Evolutionary conservation across 2,329 filamentous ascomycete genomes (phyloP), one percentile per base, ranked within the genome.

Genomic region (Exophiala sideris): DNA sequence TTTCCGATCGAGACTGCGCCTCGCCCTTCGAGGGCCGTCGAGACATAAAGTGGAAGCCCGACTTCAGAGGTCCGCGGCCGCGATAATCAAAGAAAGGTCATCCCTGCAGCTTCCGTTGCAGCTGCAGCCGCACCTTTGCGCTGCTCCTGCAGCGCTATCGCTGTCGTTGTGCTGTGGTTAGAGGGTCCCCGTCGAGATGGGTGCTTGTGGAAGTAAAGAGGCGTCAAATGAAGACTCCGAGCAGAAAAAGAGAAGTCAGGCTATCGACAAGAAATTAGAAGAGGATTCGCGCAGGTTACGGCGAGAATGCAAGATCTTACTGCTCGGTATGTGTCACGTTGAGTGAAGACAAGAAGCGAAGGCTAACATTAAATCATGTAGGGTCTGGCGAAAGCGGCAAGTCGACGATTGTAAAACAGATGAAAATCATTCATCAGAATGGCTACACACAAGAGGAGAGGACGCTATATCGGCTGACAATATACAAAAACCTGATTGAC

Each of bases 351-450:
- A 24, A 20, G 2, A 24, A 44, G 29, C 3, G 21, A 32, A n/a
- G n/a, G 21, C 39, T 36, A 49, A 21, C 12, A 20, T 29, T 49
- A 56, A 29, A 54, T 48, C 32, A 47, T 57, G 45, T 70, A 96
- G 94, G 94, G 62, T 97, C 94, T 62, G 94, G 94, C 62, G 94
- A 99, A 77, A 97, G 92, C 73, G 94, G 94, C 64, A 99, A 99
- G 76, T 97, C 94, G 54, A 99, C 94, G 8, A 97, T 99, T 66
- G 94, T 99, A 64, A 99, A 99, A 75, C 94, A 99, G 79, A 99
- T 99, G 94, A 99, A 97, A 76, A 99, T 99, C 66, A 97, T 99
- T 68, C 94, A 99, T 69, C 87, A 97, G 67, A 96, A 96, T 75
- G 94, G 94, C 57, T 99, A 99, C 74, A 91, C 89, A 9, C 85